Evolutionary conservation across 1,284 basidiomycete species (phyloP).

Genomic region (Neolentinus lepideus): DNA sequence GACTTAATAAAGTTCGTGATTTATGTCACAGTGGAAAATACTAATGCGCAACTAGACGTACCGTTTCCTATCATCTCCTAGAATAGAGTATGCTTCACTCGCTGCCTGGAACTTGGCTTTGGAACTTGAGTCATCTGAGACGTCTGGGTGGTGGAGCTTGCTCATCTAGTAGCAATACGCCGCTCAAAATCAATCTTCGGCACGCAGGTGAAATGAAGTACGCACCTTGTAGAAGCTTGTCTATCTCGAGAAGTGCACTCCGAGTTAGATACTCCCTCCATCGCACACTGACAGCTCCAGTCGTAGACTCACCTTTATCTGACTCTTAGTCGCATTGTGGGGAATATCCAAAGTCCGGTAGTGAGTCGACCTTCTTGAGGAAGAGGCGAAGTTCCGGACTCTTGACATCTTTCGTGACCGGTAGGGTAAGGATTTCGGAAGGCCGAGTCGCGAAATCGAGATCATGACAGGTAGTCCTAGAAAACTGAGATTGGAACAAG

Average conservation of each 20-base stretch:
- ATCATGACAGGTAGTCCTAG: background rate
- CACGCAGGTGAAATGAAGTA: background rate
- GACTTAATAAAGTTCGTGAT: background rate
- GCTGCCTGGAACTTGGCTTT: slow-evolving; percentile 36
- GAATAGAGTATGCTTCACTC: slow-evolving; percentile 40
- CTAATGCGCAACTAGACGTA: slow-evolving; percentile 15
- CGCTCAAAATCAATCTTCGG: background rate
- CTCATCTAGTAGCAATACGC: slow-evolving; percentile 21
- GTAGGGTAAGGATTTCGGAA: background rate
- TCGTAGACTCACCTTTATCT: slow-evolving; percentile 35
- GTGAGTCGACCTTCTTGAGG: slow-evolving; percentile 17
- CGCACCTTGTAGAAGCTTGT: slow-evolving; percentile 40
- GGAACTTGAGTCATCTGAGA: slow-evolving; percentile 30
- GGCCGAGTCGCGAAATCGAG: background rate
- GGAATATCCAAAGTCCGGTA: slow-evolving; percentile 37
- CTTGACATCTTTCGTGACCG: background rate
- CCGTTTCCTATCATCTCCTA: slow-evolving; percentile 41
- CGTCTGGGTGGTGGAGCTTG: slow-evolving; percentile 42
- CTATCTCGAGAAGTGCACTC: slow-evolving; percentile 17
- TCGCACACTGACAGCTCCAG: background rate
- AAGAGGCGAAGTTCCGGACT: background rate
- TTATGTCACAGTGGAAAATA: background rate
- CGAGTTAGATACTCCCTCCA: background rate
- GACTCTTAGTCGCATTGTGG: slow-evolving; percentile 31
- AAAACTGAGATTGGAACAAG: too few species aligned